Evolutionary conservation across 148 eudicot species (phyloP).

Genomic region (Vaccinium darrowii): DNA sequence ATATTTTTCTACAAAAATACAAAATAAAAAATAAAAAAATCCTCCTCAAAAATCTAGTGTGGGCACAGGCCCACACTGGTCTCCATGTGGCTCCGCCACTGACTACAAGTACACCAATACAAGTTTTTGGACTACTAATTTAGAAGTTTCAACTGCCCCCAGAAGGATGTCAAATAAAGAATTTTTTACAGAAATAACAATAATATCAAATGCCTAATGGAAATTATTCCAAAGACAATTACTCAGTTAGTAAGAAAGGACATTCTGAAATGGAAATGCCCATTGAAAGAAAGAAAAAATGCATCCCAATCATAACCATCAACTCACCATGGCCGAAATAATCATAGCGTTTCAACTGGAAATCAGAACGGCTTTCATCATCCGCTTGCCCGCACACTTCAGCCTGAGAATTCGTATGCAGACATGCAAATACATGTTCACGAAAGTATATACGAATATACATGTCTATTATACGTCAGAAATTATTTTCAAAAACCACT

Average conservation of each 20-base stretch:
- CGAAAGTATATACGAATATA: neutral
- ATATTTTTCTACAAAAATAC: no score
- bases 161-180: neutral
- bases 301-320: slow-evolving; percentile 12
- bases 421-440: neutral
- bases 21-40: no score
- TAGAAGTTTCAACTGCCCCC: neutral
- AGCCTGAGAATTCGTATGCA: slow-evolving; percentile 43
- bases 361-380: slow-evolving; percentile 66
- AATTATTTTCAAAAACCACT: neutral
- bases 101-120: neutral
- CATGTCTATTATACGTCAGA: neutral
- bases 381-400: slow-evolving; percentile 63
- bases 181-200: neutral
- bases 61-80: no score
- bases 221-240: neutral
- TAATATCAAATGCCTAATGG: neutral
- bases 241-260: neutral
- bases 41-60: no score
- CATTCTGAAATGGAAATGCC: neutral
- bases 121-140: neutral
- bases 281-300: neutral
- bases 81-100: no score
- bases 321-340: slow-evolving; percentile 82
- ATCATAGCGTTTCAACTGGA: slow-evolving; percentile 63